phyloP scores from a whole-genome alignment of 441 rosid species.

The Omphalea diandra region DNA sequence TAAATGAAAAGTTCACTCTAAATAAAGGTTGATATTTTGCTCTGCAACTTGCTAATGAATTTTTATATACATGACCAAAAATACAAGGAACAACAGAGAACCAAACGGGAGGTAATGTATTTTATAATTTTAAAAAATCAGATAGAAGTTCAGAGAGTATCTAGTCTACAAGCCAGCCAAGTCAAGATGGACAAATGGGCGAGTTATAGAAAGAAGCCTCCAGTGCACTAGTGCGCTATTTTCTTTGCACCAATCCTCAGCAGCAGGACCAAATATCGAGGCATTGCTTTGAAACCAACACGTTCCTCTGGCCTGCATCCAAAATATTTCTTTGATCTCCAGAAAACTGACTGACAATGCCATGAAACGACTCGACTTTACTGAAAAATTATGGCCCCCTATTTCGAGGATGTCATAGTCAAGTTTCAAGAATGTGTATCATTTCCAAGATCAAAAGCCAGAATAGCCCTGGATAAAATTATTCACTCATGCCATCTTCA shows the following conservation, averaged over 20 bases:
- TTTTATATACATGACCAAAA: no score
- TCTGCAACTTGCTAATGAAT: background rate
- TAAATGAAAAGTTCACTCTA: background rate
- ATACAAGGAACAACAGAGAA: background rate
- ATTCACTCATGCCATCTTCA: constrained; percentile 64
- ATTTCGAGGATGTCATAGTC: background rate
- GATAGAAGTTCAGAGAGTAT: no score
- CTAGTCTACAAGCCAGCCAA: background rate
- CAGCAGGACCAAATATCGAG: background rate
- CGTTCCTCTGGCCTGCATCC: background rate
- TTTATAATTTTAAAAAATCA: no score
- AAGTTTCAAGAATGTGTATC: background rate
- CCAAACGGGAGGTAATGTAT: background rate
- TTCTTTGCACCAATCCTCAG: background rate
- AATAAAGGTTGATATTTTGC: background rate
- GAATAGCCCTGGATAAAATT: constrained; percentile 11
- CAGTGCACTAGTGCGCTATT: background rate
- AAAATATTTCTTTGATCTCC: background rate
- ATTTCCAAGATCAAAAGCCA: background rate
- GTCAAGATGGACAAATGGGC: background rate
- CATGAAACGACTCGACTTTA: no score
- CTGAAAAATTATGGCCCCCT: background rate
- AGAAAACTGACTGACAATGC: background rate
- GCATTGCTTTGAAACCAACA: background rate
- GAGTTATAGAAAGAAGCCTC: background rate